Conservation (phyloP, 2,329 filamentous ascomycete genomes). For the Ophiocordyceps australis region DNA sequence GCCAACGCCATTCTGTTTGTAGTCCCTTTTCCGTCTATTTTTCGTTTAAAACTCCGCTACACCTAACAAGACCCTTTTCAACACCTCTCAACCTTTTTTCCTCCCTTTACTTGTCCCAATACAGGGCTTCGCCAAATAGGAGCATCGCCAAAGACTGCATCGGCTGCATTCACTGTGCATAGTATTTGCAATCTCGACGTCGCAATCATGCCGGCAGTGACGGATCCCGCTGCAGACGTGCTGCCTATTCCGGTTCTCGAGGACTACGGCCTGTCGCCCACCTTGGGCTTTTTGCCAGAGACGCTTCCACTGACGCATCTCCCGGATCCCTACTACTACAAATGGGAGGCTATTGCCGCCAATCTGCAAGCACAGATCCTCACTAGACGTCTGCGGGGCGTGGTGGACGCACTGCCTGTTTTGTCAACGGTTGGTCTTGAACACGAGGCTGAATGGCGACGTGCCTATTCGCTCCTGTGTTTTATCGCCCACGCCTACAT, state of each 20-base stretch:
- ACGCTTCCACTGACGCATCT: conserved; percentile 63
- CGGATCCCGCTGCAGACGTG: too few species aligned
- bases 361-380: conserved; percentile 80
- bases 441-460: conserved; percentile 77
- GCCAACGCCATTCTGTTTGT: too few species aligned
- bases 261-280: conserved; percentile 64
- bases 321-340: conserved; percentile 80
- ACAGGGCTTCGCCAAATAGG: too few species aligned
- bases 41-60: too few species aligned
- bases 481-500: conserved; percentile 94
- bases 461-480: conserved; percentile 76
- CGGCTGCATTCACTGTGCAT: too few species aligned
- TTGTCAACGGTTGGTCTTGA: conserved; percentile 69
- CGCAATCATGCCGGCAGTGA: too few species aligned
- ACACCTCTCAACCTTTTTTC: too few species aligned
- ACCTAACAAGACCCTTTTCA: too few species aligned
- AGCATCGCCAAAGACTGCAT: too few species aligned
- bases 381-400: conserved; percentile 62
- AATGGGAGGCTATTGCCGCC: conserved; percentile 75
- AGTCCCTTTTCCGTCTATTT: too few species aligned
- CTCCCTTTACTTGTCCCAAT: too few species aligned
- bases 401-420: conserved; percentile 66
- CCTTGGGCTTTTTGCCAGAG: conserved; percentile 75
- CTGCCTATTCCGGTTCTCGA: conserved; percentile 43
- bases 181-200: too few species aligned